Conservation (phyloP, 768 basidiomycete genomes). For the Boletus coccyginus region DNA sequence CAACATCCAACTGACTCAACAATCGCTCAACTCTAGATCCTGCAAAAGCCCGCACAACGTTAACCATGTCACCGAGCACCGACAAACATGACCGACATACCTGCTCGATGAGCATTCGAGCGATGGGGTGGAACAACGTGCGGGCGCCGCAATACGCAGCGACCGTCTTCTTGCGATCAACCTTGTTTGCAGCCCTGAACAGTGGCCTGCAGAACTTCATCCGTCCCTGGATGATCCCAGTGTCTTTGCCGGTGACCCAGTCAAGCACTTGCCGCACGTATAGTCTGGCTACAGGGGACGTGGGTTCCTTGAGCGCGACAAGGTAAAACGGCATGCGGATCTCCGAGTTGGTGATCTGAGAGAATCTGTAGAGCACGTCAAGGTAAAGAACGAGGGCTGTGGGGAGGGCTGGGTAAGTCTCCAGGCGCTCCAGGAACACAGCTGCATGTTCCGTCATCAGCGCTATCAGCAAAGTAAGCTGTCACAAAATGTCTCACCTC, state of each 20-base stretch:
- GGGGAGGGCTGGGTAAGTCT: constrained; percentile 42
- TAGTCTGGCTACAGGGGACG: constrained; percentile 29
- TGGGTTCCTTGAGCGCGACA: constrained; percentile 42
- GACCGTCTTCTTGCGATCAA: constrained; percentile 35
- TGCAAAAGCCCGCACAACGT: neutral
- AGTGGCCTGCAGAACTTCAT: constrained; percentile 57
- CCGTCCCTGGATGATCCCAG: constrained; percentile 44
- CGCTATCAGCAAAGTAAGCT: neutral
- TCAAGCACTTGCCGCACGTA: constrained; percentile 38
- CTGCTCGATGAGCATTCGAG: constrained; percentile 48
- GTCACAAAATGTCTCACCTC: constrained; percentile 27
- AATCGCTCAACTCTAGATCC: constrained; percentile 23
- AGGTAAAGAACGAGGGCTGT: constrained; percentile 39
- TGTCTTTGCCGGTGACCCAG: constrained; percentile 45
- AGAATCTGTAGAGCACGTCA: constrained; percentile 43
- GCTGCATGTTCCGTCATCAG: constrained; percentile 28
- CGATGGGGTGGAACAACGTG: constrained; percentile 49
- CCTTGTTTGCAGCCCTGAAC: constrained; percentile 40
- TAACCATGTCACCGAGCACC: neutral
- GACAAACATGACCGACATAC: constrained; percentile 21
- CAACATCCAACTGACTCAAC: too few relatives aligned
- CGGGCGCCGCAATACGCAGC: constrained; percentile 35
- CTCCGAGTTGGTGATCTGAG: constrained; percentile 46
- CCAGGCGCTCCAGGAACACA: constrained; percentile 57
- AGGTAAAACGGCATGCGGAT: constrained; percentile 52